These are phyloP conservation scores for Bryum argenteum DNA, from an alignment of 225 moss, liverwort and hornwort species.

Conservation along the genomic window DNA sequence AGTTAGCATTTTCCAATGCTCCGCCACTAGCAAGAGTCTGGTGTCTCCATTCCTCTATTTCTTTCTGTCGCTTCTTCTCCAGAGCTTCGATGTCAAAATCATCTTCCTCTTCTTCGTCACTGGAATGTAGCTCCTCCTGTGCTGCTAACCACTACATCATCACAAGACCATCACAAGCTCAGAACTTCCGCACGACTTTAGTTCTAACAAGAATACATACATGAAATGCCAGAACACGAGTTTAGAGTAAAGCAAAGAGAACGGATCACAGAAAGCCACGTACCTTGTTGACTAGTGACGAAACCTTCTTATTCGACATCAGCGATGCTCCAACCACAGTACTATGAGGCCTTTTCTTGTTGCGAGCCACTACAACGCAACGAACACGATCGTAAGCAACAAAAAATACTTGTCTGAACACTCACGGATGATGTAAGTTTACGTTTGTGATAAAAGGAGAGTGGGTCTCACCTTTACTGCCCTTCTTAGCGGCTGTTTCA, in stretches of 20 bases:
- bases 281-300: conserved; percentile 70
- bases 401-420: neutral
- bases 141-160: conserved; percentile 66
- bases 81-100: conserved; percentile 64
- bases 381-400: conserved; percentile 33
- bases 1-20: conserved; percentile 71
- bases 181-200: conserved; percentile 18
- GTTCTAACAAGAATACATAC: conserved; percentile 2
- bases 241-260: neutral
- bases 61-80: conserved; percentile 74
- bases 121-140: conserved; percentile 70
- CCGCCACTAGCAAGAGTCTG: conserved; percentile 75
- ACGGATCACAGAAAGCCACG: conserved; percentile 17
- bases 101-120: conserved; percentile 66
- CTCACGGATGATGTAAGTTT: neutral
- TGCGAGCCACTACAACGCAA: conserved; percentile 38
- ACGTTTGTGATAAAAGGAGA: neutral
- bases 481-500: conserved; percentile 49
- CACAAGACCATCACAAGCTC: conserved; percentile 31
- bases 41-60: conserved; percentile 73
- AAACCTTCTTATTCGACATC: conserved; percentile 71
- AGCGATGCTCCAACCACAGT: conserved; percentile 55
- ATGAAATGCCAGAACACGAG: neutral
- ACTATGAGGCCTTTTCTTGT: conserved; percentile 62
- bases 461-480: conserved; percentile 40